Evolutionary conservation across 345 rosid species (phyloP).

Genomic region (Ceriops tagal): DNA sequence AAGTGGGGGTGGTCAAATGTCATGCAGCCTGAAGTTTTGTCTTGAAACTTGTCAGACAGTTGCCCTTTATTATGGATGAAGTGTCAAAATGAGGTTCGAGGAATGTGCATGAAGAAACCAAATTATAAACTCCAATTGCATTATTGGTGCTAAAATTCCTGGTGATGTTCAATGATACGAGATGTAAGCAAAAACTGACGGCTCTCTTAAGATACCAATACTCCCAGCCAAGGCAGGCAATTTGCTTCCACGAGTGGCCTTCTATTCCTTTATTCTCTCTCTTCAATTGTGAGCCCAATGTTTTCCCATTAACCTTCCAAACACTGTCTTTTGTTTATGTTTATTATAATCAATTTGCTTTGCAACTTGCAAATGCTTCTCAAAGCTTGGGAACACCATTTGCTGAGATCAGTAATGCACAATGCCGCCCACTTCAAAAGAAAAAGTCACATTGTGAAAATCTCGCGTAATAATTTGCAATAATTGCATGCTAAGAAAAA

Average conservation of each 20-base stretch:
- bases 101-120: conserved; percentile 11
- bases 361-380: background rate
- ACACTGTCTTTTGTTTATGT: background rate
- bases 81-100: conserved; percentile 3
- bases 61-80: background rate
- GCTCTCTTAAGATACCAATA: conserved; percentile 24
- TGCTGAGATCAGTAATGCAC: conserved; percentile 26
- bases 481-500: background rate
- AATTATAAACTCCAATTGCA: background rate
- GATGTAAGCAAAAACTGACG: conserved; percentile 38
- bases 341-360: background rate
- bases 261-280: background rate
- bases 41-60: too few relatives aligned
- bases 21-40: too few relatives aligned
- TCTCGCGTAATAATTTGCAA: background rate
- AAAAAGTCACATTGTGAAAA: conserved; percentile 9
- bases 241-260: background rate
- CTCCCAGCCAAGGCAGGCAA: background rate
- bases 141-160: background rate
- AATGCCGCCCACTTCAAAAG: background rate
- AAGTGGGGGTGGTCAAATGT: too few relatives aligned
- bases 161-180: background rate
- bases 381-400: conserved; percentile 2
- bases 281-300: background rate
- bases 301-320: background rate